Percentiles rank a stretch among this genome's conserved stretches.
Evolutionary conservation across 352 stramenopile genomes (phyloP).

Genomic region (Salisapilia sapeloensis): DNA sequence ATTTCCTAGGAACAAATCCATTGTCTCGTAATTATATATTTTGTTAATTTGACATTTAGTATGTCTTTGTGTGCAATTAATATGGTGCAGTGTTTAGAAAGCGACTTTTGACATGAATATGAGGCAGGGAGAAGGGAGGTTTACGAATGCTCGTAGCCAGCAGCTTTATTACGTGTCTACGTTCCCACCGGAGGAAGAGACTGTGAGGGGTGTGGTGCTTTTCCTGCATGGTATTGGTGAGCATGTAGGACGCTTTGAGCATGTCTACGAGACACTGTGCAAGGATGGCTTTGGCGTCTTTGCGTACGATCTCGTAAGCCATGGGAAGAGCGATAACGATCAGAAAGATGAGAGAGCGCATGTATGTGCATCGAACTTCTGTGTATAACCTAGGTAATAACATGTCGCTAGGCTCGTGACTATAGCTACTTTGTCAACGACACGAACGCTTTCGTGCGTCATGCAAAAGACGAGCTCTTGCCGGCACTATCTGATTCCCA

Average conservation of each 20-base stretch:
- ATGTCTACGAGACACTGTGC: constrained; percentile 35
- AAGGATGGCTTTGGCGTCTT: constrained; percentile 25
- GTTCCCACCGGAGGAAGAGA: constrained; percentile 11
- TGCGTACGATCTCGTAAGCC: constrained; percentile 40
- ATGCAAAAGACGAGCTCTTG: constrained; percentile 21
- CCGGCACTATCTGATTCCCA: constrained; percentile 2
- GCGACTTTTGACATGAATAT: constrained; percentile 5
- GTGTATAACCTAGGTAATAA: no score
- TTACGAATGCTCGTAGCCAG: constrained; percentile 24
- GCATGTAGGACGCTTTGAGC: constrained; percentile 34
- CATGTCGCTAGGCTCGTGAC: no score
- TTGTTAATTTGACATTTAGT: not conserved
- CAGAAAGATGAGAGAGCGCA: constrained; percentile 13
- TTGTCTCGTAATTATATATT: constrained; percentile 5
- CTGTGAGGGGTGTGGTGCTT: constrained; percentile 25
- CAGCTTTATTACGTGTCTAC: constrained; percentile 36
- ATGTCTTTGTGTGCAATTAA: not conserved
- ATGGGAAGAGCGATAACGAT: constrained; percentile 37
- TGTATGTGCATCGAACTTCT: no score
- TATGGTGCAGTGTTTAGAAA: not conserved
- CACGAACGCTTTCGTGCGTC: constrained; percentile 34
- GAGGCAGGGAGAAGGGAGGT: constrained; percentile 11
- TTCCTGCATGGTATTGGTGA: constrained; percentile 52
- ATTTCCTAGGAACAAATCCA: constrained; percentile 8
- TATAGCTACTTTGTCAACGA: constrained; percentile 53